phyloP scores from a whole-genome alignment of 495 filamentous ascomycete species.

The Thermochaetoides thermophila region DNA sequence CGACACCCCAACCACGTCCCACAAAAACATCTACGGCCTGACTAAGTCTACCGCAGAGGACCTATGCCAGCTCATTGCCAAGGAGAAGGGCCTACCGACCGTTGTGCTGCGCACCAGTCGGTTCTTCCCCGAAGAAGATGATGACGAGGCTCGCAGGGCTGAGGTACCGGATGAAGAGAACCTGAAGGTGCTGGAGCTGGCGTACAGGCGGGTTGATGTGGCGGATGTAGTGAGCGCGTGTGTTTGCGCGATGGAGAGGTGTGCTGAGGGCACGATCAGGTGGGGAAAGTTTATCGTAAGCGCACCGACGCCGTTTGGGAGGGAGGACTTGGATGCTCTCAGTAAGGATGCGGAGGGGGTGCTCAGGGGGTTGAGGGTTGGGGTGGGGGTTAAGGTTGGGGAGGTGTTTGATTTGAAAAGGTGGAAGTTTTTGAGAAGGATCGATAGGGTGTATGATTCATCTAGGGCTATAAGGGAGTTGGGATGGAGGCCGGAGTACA shows the following conservation, averaged over 20 bases:
- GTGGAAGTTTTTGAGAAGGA: conserved; percentile 12
- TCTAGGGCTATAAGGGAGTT: conserved; percentile 11
- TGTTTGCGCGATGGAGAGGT: conserved; percentile 10
- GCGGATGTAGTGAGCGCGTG: conserved; percentile 15
- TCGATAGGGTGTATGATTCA: conserved; percentile 21
- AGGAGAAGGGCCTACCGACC: conserved; percentile 4
- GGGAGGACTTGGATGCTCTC: neutral
- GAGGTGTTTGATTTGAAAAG: conserved; percentile 11
- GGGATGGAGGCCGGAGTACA: conserved; percentile 15
- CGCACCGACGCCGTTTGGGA: conserved; percentile 11
- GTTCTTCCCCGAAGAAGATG: conserved; percentile 21
- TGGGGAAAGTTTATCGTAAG: conserved; percentile 15
- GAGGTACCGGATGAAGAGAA: conserved; percentile 10
- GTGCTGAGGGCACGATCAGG: neutral
- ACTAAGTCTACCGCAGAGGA: conserved; percentile 19
- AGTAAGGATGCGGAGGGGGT: neutral
- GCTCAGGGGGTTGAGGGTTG: conserved; percentile 3
- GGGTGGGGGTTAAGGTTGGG: conserved; percentile 3
- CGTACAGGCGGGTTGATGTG: conserved; percentile 17
- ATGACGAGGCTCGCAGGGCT: conserved; percentile 12
- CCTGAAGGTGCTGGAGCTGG: conserved; percentile 19
- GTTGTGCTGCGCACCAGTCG: conserved; percentile 15
- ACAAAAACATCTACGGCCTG: conserved; percentile 21
- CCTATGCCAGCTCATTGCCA: conserved; percentile 10
- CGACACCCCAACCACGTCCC: conserved; percentile 4